Base-by-base conservation (phyloP, 2,329 filamentous ascomycete genomes). In the Claviceps cyperi region DNA sequence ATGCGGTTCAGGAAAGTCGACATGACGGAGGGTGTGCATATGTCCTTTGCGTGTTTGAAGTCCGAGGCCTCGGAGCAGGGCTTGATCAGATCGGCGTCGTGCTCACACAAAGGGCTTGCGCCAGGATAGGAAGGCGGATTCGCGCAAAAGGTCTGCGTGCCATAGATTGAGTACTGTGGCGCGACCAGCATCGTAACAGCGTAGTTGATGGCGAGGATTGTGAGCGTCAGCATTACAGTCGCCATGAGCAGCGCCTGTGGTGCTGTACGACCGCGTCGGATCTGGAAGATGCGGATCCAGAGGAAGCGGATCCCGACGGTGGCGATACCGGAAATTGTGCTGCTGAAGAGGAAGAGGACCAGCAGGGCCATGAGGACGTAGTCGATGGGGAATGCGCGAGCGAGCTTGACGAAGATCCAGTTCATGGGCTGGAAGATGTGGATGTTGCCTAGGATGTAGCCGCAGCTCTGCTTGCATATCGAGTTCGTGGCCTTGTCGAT, bases 401-500 rank as follows among this genome's bases (percentile, higher is more conserved):
- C 84, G 0, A 88, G 79, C 66, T 85, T 76, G 55, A 94, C 81
- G 50, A 68, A 67, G 51, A 94, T 72, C 78, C 84, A 94, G 69
- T 98, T 97, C 62, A 96, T 73, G 1, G 92, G 92, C 64, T 98
- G 92, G 72, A 96, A 94, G 58, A 97, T 81, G 64, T 94, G 88
- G 64, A 94, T 85, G 61, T 74, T 76, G 43, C 83, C 88, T 4
- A 98, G 76, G 47, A 97, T 86, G 67, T 96, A 98, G 54, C 92
- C 92, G 63, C 92, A 98, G 58, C 80, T 82, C 52, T 81, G 73
- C 65, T 92, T 91, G 77, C 92, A 98, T 54, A 94, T 72, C 3
- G 90, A 96, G 70, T 97, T 96, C 66, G 85, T 90, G 37, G 89
- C 87, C 71, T 97, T 97, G 76, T 98, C 92, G 60, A 97, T 89